A percentile compares a stretch with the other conserved stretches of the same genome.
phyloP scores from a whole-genome alignment of 1,284 basidiomycete species.

The Leccinum huronense region DNA sequence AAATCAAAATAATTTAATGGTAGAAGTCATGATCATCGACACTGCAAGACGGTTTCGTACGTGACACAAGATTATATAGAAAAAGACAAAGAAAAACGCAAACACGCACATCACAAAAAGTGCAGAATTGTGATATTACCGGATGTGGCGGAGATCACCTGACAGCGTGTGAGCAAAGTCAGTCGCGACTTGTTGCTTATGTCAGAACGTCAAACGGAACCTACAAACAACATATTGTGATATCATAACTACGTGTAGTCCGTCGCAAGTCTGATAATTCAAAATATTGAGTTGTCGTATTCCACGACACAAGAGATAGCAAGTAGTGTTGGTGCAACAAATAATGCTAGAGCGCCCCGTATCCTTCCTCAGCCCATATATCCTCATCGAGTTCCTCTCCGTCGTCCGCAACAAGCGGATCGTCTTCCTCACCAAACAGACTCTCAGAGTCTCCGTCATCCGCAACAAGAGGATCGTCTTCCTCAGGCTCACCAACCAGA shows the following conservation, averaged over 20 bases:
- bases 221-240: background rate
- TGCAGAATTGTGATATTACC: too few species aligned
- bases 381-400: conserved; percentile 1
- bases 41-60: background rate
- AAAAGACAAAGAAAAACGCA: background rate
- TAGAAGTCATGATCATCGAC: background rate
- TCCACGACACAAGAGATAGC: too few species aligned
- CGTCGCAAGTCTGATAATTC: background rate
- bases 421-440: background rate
- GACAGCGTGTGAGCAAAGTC: background rate
- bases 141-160: too few species aligned
- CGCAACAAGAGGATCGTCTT: background rate
- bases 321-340: too few species aligned
- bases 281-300: background rate
- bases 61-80: background rate
- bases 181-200: background rate
- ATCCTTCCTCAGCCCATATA: background rate
- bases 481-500: background rate
- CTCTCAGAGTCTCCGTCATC: background rate
- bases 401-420: background rate
- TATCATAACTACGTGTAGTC: background rate
- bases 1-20: background rate
- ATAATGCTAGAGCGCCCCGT: background rate
- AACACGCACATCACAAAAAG: too few species aligned
- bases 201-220: background rate